These are phyloP conservation scores for Geranium incanum DNA, from an alignment of 441 rosid genomes.

Conservation along the genomic window DNA sequence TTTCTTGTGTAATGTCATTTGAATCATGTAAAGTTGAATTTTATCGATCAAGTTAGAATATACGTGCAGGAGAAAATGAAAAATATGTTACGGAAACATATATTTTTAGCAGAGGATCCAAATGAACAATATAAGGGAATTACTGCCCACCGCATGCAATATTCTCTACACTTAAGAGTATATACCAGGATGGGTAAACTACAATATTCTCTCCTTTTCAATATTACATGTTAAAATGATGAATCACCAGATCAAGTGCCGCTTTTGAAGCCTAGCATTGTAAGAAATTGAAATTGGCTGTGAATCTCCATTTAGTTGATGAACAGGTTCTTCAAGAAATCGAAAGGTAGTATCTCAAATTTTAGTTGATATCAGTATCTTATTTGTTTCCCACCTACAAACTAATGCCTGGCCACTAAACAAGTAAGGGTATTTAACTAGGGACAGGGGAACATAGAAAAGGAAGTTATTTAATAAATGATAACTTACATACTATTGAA, in stretches of 20 bases:
- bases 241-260: background rate
- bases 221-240: background rate
- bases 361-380: background rate
- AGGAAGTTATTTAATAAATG: background rate
- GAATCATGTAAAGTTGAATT: background rate
- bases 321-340: background rate
- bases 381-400: background rate
- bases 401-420: background rate
- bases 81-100: background rate
- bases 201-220: background rate
- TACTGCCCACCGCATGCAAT: background rate
- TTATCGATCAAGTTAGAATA: background rate
- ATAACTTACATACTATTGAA: background rate
- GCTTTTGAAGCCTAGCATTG: background rate
- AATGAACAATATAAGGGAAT: background rate
- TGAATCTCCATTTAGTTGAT: background rate
- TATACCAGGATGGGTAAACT: background rate
- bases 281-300: background rate
- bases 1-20: conserved; percentile 1
- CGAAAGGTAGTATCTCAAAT: background rate
- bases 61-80: background rate
- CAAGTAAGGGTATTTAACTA: background rate
- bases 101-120: background rate
- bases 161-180: background rate
- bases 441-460: background rate